Percentiles rank a stretch among this genome's conserved stretches.
phyloP scores from a whole-genome alignment of 352 stramenopile genomes.

The Detonula confervacea region DNA sequence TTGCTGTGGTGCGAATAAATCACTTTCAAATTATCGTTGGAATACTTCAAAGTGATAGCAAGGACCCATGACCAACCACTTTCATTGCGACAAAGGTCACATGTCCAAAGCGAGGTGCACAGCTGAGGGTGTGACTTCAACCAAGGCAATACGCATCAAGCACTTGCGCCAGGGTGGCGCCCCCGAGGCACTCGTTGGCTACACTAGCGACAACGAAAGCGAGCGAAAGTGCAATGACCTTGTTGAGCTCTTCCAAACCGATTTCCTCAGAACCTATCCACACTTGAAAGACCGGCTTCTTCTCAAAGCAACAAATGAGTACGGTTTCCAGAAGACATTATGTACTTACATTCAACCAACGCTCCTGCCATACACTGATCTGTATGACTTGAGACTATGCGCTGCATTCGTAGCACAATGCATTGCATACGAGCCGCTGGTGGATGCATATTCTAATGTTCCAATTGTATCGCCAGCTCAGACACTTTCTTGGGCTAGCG shows the following conservation, averaged over 20 bases:
- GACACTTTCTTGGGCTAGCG: conserved; percentile 89
- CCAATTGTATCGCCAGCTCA: conserved; percentile 80
- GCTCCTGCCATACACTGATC: conserved; percentile 89
- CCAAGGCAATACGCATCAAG: conserved; percentile 25
- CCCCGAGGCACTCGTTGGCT: conserved; percentile 19
- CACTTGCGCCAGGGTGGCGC: neutral
- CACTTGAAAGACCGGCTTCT: conserved; percentile 39
- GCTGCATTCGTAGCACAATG: conserved; percentile 90
- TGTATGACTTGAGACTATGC: conserved; percentile 91
- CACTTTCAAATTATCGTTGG: too few species aligned
- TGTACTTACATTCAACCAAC: conserved; percentile 93
- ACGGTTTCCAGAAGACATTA: conserved; percentile 89
- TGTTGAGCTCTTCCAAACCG: conserved; percentile 21
- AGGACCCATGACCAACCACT: too few species aligned
- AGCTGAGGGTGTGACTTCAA: conserved; percentile 29
- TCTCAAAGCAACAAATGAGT: conserved; percentile 43
- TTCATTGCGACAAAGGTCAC: too few species aligned
- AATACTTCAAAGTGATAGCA: too few species aligned
- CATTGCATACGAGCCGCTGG: conserved; percentile 93
- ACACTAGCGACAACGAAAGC: conserved; percentile 21
- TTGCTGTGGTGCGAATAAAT: too few species aligned
- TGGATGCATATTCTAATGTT: conserved; percentile 83
- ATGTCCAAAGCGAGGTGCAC: too few species aligned
- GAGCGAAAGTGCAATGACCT: conserved; percentile 26
- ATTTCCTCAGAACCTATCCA: conserved; percentile 19